Percentiles rank a stretch among this genome's conserved stretches.
phyloP scores from a whole-genome alignment of 768 basidiomycete species.

The Butyriboletus loyo region DNA sequence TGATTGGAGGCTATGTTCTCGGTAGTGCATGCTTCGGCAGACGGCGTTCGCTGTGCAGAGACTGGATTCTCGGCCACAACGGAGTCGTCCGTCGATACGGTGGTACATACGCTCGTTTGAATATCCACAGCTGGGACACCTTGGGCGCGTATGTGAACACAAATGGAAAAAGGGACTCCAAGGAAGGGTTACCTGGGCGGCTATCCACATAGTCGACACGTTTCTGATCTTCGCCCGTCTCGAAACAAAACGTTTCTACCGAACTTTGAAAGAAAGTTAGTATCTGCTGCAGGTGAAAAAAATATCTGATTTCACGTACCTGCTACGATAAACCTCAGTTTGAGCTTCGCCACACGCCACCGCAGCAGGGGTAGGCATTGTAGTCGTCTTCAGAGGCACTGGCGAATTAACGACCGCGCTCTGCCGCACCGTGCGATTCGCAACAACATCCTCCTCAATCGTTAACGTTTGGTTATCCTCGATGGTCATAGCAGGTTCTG shows the following conservation, averaged over 20 bases:
- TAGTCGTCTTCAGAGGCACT: neutral
- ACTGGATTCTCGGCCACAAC: neutral
- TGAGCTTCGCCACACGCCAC: neutral
- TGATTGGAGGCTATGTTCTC: neutral
- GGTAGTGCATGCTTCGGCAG: neutral
- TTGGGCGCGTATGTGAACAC: neutral
- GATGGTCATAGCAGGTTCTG: neutral
- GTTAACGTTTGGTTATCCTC: neutral
- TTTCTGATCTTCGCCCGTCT: neutral
- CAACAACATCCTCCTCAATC: neutral
- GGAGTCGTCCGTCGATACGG: neutral
- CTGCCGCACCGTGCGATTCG: neutral
- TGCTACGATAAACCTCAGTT: neutral
- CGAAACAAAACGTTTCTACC: neutral
- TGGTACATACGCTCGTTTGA: neutral
- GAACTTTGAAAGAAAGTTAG: constrained; percentile 1
- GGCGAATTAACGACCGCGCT: neutral
- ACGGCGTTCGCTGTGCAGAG: neutral
- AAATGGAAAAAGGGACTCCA: neutral
- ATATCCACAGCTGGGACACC: neutral
- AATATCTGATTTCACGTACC: neutral
- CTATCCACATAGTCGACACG: neutral
- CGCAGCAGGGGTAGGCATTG: too few relatives aligned
- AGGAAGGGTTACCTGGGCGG: neutral
- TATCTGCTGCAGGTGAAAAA: neutral